These are phyloP conservation scores for Vigna angularis DNA, from an alignment of 306 rosid species.

Conservation along the genomic window DNA sequence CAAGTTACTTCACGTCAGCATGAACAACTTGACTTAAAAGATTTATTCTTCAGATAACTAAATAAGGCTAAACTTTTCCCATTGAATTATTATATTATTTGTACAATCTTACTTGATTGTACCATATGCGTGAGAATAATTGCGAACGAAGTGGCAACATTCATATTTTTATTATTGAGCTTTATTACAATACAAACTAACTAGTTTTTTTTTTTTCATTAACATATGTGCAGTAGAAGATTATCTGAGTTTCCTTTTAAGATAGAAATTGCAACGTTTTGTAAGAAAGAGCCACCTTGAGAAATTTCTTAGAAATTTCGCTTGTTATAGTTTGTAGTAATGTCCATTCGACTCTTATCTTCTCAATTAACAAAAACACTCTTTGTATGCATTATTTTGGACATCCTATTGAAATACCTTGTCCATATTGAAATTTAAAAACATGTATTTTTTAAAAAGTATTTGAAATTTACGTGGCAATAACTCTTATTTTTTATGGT, in stretches of 20 bases:
- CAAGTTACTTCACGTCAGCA: neutral
- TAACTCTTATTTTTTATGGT: too few species aligned
- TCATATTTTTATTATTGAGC: neutral
- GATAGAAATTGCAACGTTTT: neutral
- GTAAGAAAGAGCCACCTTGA: neutral
- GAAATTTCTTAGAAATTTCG: slow-evolving; percentile 38
- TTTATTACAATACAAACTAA: neutral
- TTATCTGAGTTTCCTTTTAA: slow-evolving; percentile 7
- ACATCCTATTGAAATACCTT: too few species aligned
- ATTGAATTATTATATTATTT: neutral
- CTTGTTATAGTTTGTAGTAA: neutral
- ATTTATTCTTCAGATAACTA: neutral
- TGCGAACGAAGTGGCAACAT: neutral
- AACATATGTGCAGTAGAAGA: neutral
- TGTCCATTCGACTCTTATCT: too few species aligned
- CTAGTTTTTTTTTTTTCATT: neutral
- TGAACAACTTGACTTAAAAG: neutral
- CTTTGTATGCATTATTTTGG: too few species aligned
- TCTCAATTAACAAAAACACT: too few species aligned
- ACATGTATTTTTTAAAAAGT: too few species aligned
- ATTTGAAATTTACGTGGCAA: too few species aligned
- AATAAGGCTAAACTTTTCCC: neutral
- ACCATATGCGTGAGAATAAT: neutral
- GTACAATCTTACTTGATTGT: neutral
- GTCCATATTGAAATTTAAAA: too few species aligned